Base-by-base conservation (phyloP, 2,329 filamentous ascomycete species). In the Botrytis galanthina region DNA sequence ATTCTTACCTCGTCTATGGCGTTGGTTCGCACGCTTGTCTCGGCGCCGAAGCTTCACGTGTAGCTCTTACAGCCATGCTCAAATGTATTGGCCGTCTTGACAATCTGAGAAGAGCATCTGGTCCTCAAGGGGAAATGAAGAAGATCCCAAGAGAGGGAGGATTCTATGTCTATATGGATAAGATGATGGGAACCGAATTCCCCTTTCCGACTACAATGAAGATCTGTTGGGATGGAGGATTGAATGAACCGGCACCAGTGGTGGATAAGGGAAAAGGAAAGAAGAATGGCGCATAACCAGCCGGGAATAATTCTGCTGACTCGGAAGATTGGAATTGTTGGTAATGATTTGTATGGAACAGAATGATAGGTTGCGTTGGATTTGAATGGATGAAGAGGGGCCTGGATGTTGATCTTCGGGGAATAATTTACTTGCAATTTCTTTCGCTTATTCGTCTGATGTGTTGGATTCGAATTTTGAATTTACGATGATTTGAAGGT, bases 1-100 rank as follows among this genome's bases (percentile, higher is more conserved):
- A 89, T 3, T 83, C 83, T 0, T 94, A 94, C 80, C 86, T 92
- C 75, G 86, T 89, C 80, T 90, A 90, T 75, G 88, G 88, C 16
- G 83, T 86, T 0, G 91, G 91, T 0, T 85, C 90, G 6, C 89
- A 92, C 78, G 83, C 86, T 1, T 90, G 87, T 75, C 84, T 94
- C 0, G 91, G 90, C 1, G 84, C 84, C 76, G 83, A 87, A n/a
- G 83, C 85, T 8, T 61, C 59, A 42, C 26, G 22, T 12, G 69
- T 67, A 26, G 83, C 86, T 1, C 89, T 87, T 73, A 84, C 94
- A 0, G 91, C 90, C 1, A 85, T 93, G 70, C 48, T 73, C 0
- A 75, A 74, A 59, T 71, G 71, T 3, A 68, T 75, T 20, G 72
- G 64, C 2, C 59, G 73, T 29, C 63, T 76, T 5, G 71, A 75